Conservation (phyloP, 1,284 basidiomycete species). For the Anthracocystis panici-leucophaei region DNA sequence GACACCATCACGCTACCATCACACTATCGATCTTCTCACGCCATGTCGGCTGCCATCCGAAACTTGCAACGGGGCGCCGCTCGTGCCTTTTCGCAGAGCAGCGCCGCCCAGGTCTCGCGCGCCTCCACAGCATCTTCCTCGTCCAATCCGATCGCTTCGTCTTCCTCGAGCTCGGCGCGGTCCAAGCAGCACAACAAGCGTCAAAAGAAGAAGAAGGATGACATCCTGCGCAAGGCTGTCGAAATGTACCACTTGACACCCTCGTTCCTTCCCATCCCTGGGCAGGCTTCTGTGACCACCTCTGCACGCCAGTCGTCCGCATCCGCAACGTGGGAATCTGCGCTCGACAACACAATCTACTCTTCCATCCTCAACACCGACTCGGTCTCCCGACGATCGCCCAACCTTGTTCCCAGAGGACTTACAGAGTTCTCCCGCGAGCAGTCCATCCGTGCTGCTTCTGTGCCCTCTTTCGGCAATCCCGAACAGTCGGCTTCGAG, state of each 20-base stretch:
- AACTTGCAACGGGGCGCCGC: conserved; percentile 31
- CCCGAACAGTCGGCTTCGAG: conserved; percentile 27
- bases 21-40: conserved; percentile 19
- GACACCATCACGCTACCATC: neutral
- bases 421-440: conserved; percentile 41
- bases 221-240: conserved; percentile 60
- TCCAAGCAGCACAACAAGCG: conserved; percentile 30
- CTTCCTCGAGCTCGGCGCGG: conserved; percentile 15
- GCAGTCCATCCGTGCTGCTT: conserved; percentile 39
- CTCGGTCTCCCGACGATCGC: conserved; percentile 33
- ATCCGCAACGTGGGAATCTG: conserved; percentile 26
- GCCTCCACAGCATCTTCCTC: conserved; percentile 24
- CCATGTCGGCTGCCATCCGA: conserved; percentile 48
- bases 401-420: conserved; percentile 39
- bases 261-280: conserved; percentile 59
- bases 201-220: conserved; percentile 46
- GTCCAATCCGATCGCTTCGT: conserved; percentile 33
- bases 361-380: conserved; percentile 49
- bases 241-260: conserved; percentile 66
- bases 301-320: conserved; percentile 13
- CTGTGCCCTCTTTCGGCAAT: conserved; percentile 42
- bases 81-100: conserved; percentile 35
- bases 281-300: conserved; percentile 15
- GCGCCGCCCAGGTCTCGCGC: conserved; percentile 14
- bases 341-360: conserved; percentile 48